Base-by-base conservation (phyloP, 116 monocot genomes). In the Papilionanthe hybrid region DNA sequence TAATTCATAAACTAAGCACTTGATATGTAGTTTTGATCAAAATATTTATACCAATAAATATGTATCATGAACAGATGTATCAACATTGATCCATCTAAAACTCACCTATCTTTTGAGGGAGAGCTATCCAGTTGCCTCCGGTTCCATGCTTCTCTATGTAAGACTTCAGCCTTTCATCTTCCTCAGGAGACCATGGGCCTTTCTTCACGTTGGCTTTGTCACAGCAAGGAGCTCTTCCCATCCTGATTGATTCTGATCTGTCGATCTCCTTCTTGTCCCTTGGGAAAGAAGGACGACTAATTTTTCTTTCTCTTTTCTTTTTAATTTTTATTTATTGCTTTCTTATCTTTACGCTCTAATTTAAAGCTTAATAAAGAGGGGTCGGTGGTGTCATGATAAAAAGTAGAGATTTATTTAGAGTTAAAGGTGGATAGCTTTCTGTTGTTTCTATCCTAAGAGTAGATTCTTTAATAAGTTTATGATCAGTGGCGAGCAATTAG, bases 211-310 rank as follows among this genome's bases (percentile, higher is more conserved):
- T 94, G 76, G 88, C 87, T 71, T 94, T 94, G 84, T 94, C 94
- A 77, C 92, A 94, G 79, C 94, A 94, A 48, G 94, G 94, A 73
- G 94, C 91, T 85, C 94, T 86, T 29, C 94, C 93, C 93, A 93
- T 93, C 63, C 42, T 49, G 53, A 53, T 53, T 53, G 53, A 53
- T 53, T 53, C 53, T 53, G 15, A 53, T 15, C 53, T 15, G 3
- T 53, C 53, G 53, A 15, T 53, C 13, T 53, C 53, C 53, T 53
- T 53, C 53, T 49, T 49, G 53, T 53, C 53, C 17, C 17, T 53
- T 53, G 15, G 53, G 53, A 17, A 53, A 63, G 63, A 63, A 23
- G 58, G 63, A 63, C 23, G 25, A 25, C 23, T 23, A 23, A 12
- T 63, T 63, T 23, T 63, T 18, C 20, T 23, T 63, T 63, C 63